Percentiles rank a stretch among this genome's conserved stretches.
Conservation (phyloP, 1,284 basidiomycete genomes). For the Apiotrichum mycotoxinovorans region DNA sequence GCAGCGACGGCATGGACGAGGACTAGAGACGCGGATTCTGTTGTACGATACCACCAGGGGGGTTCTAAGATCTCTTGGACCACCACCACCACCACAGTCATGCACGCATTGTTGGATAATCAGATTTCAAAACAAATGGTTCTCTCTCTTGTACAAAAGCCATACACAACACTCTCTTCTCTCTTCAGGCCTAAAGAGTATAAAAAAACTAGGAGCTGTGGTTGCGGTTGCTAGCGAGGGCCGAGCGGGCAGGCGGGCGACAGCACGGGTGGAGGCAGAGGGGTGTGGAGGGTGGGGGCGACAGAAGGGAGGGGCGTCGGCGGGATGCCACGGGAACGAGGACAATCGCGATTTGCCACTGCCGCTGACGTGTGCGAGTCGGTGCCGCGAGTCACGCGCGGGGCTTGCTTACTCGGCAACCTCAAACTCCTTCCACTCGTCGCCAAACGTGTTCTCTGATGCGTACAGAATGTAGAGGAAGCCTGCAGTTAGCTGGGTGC, state of each 20-base stretch:
- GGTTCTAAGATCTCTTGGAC: neutral
- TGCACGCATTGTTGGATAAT: conserved; percentile 8
- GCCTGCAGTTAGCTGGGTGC: conserved; percentile 48
- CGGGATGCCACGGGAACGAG: neutral
- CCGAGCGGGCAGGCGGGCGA: neutral
- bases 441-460: conserved; percentile 91
- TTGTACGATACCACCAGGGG: conserved; percentile 11
- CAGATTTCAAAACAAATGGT: neutral
- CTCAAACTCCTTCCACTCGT: conserved; percentile 19
- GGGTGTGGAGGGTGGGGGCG: neutral
- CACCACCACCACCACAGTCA: neutral
- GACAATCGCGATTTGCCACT: neutral
- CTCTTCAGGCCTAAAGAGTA: neutral
- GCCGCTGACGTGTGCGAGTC: neutral
- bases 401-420: conserved; percentile 10
- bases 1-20: conserved; percentile 17
- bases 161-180: conserved; percentile 3
- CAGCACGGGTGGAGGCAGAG: neutral
- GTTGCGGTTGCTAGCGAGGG: neutral
- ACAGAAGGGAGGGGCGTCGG: too few species aligned
- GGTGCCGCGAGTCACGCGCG: neutral
- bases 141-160: conserved; percentile 8
- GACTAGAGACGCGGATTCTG: conserved; percentile 12
- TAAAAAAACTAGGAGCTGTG: neutral
- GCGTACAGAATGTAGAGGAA: conserved; percentile 96